These are phyloP conservation scores for Exophiala phaeomuriformis DNA, from an alignment of 2,329 filamentous ascomycete genomes.

Conservation along the genomic window DNA sequence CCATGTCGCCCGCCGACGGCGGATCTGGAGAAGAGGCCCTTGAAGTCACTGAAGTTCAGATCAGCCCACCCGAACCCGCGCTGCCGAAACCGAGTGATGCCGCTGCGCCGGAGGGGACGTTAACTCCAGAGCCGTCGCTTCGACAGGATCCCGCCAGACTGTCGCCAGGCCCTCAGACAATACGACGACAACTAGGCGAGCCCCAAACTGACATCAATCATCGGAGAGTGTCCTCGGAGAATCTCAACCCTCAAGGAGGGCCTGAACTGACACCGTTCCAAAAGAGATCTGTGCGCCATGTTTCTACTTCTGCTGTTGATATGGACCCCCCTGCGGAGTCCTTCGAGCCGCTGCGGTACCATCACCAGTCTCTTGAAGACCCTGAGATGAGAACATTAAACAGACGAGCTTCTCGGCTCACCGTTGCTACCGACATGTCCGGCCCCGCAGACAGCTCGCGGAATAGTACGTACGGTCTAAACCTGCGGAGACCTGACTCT, in stretches of 20 bases:
- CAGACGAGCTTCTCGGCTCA: constrained; percentile 29
- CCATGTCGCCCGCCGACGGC: constrained; percentile 9
- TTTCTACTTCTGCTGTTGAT: constrained; percentile 17
- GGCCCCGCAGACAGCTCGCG: constrained; percentile 44
- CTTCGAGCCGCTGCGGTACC: constrained; percentile 46
- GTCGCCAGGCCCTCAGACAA: constrained; percentile 18
- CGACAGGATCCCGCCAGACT: constrained; percentile 19
- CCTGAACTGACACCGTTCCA: constrained; percentile 16
- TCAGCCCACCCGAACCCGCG: constrained; percentile 18
- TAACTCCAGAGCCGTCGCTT: constrained; percentile 18
- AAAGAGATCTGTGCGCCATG: constrained; percentile 27
- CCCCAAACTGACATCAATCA: constrained; percentile 14
- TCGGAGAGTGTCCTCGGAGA: constrained; percentile 18
- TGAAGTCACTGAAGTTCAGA: constrained; percentile 13
- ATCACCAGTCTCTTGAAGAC: constrained; percentile 44
- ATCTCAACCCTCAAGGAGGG: constrained; percentile 8
- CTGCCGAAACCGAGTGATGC: constrained; percentile 14
- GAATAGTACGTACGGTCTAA: constrained; percentile 49
- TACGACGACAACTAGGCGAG: constrained; percentile 9
- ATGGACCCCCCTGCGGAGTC: constrained; percentile 30
- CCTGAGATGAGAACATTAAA: constrained; percentile 14
- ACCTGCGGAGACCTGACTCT: constrained; percentile 63
- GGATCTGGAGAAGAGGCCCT: constrained; percentile 4
- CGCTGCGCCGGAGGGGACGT: constrained; percentile 11
- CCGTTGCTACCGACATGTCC: constrained; percentile 30